These are phyloP conservation scores for Hebeloma cylindrosporum DNA, from an alignment of 768 basidiomycete species.

Conservation along the genomic window DNA sequence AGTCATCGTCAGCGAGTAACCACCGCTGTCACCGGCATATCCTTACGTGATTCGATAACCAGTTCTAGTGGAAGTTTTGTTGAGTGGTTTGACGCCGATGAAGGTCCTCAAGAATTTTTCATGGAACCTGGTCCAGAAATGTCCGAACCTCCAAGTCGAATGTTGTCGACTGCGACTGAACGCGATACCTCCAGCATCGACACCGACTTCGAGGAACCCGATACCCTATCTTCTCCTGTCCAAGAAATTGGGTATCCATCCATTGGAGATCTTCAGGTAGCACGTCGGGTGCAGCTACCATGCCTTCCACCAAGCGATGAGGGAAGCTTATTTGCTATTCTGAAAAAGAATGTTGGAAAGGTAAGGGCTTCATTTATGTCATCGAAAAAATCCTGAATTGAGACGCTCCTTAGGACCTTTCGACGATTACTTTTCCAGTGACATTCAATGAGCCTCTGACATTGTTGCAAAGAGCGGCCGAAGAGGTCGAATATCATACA, in stretches of 20 bases:
- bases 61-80: conserved; percentile 53
- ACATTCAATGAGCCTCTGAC: conserved; percentile 89
- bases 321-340: conserved; percentile 76
- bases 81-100: conserved; percentile 81
- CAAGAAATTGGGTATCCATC: conserved; percentile 15
- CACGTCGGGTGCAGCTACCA: conserved; percentile 59
- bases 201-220: conserved; percentile 48
- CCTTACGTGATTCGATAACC: conserved; percentile 46
- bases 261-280: conserved; percentile 30
- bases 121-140: conserved; percentile 45
- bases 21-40: conserved; percentile 31
- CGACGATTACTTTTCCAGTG: conserved; percentile 82
- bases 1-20: conserved; percentile 6
- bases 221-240: conserved; percentile 4
- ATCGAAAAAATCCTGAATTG: conserved; percentile 2
- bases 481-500: conserved; percentile 78
- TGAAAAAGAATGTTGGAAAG: conserved; percentile 90
- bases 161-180: conserved; percentile 38
- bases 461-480: conserved; percentile 76
- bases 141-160: conserved; percentile 38
- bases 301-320: conserved; percentile 66
- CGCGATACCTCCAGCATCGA: conserved; percentile 54
- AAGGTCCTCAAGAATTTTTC: conserved; percentile 71
- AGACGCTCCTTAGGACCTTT: conserved; percentile 59
- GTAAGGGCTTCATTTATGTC: conserved; percentile 34